These are phyloP conservation scores for Blastobotrys raffinosifermentans DNA, from an alignment of 1,139 yeast genomes.

Conservation along the genomic window DNA sequence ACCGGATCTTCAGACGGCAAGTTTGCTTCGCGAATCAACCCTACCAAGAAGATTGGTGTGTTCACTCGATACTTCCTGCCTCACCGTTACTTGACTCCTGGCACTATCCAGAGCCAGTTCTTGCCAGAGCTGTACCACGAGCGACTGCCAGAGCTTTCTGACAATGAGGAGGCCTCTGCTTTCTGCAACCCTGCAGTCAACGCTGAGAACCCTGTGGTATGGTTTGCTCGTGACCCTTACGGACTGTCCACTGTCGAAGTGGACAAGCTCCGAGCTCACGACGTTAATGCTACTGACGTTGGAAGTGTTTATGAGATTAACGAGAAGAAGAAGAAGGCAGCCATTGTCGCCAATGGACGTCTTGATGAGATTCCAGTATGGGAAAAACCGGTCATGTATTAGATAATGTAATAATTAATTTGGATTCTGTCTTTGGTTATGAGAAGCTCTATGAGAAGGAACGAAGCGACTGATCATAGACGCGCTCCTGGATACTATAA, in stretches of 20 bases:
- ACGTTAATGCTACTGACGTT: conserved; percentile 54
- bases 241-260: conserved; percentile 67
- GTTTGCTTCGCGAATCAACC: not conserved
- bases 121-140: conserved; percentile 42
- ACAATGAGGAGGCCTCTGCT: conserved; percentile 45
- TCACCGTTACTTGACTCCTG: conserved; percentile 46
- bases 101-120: conserved; percentile 23
- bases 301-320: conserved; percentile 52
- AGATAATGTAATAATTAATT: too few relatives aligned
- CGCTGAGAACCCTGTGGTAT: conserved; percentile 61
- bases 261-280: conserved; percentile 35
- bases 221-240: conserved; percentile 85
- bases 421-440: too few relatives aligned
- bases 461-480: too few relatives aligned
- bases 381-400: conserved; percentile 18
- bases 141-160: conserved; percentile 25
- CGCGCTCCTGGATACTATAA: too few relatives aligned
- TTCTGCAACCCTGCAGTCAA: conserved; percentile 70
- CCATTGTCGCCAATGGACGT: conserved; percentile 17
- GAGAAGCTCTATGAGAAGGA: too few relatives aligned
- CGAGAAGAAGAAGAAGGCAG: conserved; percentile 33
- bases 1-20: too few relatives aligned
- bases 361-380: conserved; percentile 25
- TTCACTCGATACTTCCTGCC: conserved; percentile 43
- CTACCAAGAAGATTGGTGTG: conserved; percentile 5